Percentiles rank a stretch among this genome's conserved stretches.
Conservation (phyloP, 352 stramenopile genomes). For the Pelagophyceae sp. region DNA sequence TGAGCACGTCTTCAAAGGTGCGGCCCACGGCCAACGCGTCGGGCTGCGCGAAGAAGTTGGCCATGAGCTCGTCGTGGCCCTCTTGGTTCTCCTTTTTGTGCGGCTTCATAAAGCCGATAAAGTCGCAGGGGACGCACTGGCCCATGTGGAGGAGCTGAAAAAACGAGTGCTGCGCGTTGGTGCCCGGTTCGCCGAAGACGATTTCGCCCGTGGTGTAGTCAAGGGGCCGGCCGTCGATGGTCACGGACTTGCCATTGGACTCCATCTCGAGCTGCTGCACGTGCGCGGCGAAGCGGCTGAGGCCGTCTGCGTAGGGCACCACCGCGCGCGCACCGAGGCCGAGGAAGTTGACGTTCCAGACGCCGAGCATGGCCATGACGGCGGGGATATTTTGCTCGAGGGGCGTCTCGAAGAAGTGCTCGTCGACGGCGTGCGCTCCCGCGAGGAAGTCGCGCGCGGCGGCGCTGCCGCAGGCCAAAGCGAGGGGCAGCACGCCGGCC, state of each 20-base stretch:
- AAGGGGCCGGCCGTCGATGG: constrained; percentile 77
- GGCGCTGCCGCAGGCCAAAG: neutral
- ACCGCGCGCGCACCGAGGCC: constrained; percentile 62
- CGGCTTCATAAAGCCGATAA: constrained; percentile 92
- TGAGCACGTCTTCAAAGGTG: constrained; percentile 76
- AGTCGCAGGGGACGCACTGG: constrained; percentile 90
- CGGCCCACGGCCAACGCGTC: constrained; percentile 94
- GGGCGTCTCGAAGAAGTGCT: constrained; percentile 77
- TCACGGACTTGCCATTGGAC: constrained; percentile 89
- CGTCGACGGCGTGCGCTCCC: constrained; percentile 85
- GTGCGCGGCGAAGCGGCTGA: constrained; percentile 92
- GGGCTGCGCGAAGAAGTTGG: constrained; percentile 98
- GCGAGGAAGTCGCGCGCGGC: constrained; percentile 16
- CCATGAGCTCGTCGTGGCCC: constrained; percentile 96
- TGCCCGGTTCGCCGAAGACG: constrained; percentile 96
- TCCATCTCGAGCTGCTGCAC: constrained; percentile 93
- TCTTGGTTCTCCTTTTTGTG: constrained; percentile 50
- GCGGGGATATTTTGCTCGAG: constrained; percentile 89
- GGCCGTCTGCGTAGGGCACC: constrained; percentile 79
- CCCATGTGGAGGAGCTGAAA: constrained; percentile 95
- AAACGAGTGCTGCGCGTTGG: constrained; percentile 79
- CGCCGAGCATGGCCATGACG: constrained; percentile 92
- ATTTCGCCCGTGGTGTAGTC: constrained; percentile 89
- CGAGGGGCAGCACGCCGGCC: neutral
- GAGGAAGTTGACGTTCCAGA: constrained; percentile 98